phyloP scores from a whole-genome alignment of 768 basidiomycete genomes.

The Mycena polygramma region DNA sequence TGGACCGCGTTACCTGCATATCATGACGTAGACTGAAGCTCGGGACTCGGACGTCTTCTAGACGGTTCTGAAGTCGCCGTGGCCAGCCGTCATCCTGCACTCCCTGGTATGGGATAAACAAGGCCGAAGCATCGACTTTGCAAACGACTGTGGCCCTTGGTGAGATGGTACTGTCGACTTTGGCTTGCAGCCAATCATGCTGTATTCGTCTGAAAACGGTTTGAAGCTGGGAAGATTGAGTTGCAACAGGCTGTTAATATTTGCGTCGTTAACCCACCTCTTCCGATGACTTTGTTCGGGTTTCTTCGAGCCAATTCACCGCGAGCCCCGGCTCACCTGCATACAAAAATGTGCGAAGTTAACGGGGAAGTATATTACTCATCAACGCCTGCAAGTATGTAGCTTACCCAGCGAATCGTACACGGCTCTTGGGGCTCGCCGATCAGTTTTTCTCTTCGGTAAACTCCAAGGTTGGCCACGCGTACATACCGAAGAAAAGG shows the following conservation, averaged over 20 bases:
- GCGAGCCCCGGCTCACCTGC: constrained; percentile 27
- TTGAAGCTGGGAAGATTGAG: constrained; percentile 55
- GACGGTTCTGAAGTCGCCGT: constrained; percentile 48
- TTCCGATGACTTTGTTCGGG: constrained; percentile 19
- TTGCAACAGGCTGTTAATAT: background rate
- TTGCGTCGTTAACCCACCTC: constrained; percentile 23
- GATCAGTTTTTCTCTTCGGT: constrained; percentile 32
- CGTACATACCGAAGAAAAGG: constrained; percentile 71
- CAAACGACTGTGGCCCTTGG: constrained; percentile 61
- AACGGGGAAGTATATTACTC: constrained; percentile 27
- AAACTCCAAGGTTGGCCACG: background rate
- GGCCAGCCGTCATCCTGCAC: constrained; percentile 42
- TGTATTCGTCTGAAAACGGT: constrained; percentile 56
- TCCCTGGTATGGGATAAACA: constrained; percentile 56
- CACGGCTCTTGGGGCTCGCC: constrained; percentile 23
- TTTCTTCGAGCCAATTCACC: constrained; percentile 35
- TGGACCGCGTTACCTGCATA: constrained; percentile 53
- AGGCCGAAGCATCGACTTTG: constrained; percentile 62
- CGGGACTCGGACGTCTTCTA: constrained; percentile 51
- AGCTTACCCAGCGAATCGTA: constrained; percentile 36
- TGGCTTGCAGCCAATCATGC: constrained; percentile 51
- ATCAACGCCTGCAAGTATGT: constrained; percentile 14
- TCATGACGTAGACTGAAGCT: constrained; percentile 57
- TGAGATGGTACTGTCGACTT: constrained; percentile 54
- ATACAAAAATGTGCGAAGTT: constrained; percentile 25